Conservation (phyloP, 495 filamentous ascomycete species). For the Hyaloscypha variabilis region DNA sequence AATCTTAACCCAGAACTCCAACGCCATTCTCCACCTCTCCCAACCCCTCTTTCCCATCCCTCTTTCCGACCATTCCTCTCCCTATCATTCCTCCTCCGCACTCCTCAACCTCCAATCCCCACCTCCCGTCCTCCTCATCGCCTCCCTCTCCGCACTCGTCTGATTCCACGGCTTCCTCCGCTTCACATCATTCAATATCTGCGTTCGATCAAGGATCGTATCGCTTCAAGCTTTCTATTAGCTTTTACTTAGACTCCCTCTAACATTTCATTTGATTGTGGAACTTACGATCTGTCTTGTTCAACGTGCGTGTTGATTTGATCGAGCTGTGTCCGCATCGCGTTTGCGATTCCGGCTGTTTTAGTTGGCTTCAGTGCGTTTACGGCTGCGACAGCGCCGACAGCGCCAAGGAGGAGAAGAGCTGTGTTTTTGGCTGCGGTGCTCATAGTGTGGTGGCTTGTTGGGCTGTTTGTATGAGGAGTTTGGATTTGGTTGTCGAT, state of each 20-base stretch:
- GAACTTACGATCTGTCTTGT: conserved; percentile 10
- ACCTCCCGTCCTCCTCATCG: background rate
- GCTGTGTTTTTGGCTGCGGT: background rate
- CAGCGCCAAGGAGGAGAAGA: background rate
- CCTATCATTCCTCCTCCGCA: background rate
- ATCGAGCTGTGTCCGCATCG: conserved; percentile 14
- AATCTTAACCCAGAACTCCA: background rate
- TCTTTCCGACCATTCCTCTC: too few relatives aligned
- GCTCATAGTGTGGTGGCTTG: background rate
- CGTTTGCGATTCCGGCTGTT: conserved; percentile 6
- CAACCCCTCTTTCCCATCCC: too few relatives aligned
- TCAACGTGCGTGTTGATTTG: conserved; percentile 3
- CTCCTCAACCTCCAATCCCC: background rate
- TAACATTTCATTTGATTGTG: background rate
- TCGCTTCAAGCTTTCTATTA: background rate
- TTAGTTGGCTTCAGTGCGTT: conserved; percentile 12
- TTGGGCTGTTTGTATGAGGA: background rate
- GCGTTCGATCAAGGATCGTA: conserved; percentile 17
- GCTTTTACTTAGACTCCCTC: background rate
- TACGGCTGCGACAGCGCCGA: conserved; percentile 6
- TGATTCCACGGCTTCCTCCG: conserved; percentile 21
- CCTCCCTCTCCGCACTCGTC: conserved; percentile 18
- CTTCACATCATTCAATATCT: conserved; percentile 17
- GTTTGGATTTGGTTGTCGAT: background rate
- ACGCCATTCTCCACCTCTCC: background rate